phyloP scores from a whole-genome alignment of 306 rosid genomes.

The Albizia julibrissin region DNA sequence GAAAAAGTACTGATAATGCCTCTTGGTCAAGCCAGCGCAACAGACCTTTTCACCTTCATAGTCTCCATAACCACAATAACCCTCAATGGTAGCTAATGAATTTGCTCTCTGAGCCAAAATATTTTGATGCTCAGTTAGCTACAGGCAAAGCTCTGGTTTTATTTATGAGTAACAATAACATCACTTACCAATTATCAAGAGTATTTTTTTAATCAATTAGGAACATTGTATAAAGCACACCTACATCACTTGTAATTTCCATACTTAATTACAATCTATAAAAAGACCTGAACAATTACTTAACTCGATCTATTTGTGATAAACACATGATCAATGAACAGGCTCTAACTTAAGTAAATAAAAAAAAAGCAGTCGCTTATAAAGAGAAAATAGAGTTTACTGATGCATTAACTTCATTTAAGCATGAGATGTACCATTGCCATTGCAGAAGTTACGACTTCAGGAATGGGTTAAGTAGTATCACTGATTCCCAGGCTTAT shows the following conservation, averaged over 20 bases:
- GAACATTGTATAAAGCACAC: not conserved
- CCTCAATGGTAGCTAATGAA: slow-evolving; percentile 76
- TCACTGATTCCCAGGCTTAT: slow-evolving; percentile 98
- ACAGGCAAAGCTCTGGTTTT: slow-evolving; percentile 18
- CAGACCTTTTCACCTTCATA: slow-evolving; percentile 93
- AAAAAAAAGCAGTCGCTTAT: not conserved
- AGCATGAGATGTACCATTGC: slow-evolving; percentile 51
- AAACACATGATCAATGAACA: not conserved
- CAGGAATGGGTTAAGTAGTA: slow-evolving; percentile 96
- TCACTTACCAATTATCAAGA: not conserved
- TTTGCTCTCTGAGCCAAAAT: slow-evolving; percentile 53
- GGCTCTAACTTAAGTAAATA: slow-evolving; percentile 6
- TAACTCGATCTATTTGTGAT: not conserved
- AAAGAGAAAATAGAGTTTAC: not conserved
- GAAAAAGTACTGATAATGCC: not conserved
- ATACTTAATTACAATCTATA: not conserved
- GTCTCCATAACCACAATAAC: slow-evolving; percentile 92
- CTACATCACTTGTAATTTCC: not conserved
- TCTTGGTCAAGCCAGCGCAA: slow-evolving; percentile 6
- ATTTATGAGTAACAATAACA: slow-evolving; percentile 22
- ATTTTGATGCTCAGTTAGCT: not conserved
- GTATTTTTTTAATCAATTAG: not conserved
- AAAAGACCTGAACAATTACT: not conserved
- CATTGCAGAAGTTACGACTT: slow-evolving; percentile 85
- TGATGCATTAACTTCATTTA: slow-evolving; percentile 17